Base-by-base conservation (phyloP, 2,329 filamentous ascomycete genomes). In the Trichoderma asperellum region DNA sequence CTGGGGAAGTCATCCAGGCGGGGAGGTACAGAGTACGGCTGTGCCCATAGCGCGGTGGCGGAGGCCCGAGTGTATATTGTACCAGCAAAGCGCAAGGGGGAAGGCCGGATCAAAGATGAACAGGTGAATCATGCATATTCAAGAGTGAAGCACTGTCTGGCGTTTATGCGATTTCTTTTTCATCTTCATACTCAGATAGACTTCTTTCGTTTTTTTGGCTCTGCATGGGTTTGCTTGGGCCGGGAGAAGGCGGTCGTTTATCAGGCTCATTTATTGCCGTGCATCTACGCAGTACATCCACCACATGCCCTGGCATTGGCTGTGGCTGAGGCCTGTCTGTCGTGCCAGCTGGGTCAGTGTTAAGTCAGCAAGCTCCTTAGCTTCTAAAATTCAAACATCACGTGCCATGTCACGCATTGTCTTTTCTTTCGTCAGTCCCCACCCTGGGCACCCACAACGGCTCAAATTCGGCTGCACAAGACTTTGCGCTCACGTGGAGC, bases 401-500 rank as follows among this genome's bases (percentile, higher is more conserved):
- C 69, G 71, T 72, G 70, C 47, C 1, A 14, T 21, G n/a, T 72
- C 70, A 73, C 68, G n/a, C 35, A 16, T 35, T 14, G n/a, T 65
- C 62, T n/a, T 24, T 29, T 49, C 0, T 8, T n/a, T 8, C 27
- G 11, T 12, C n/a, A 3, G 24, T 2, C 18, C 27, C 40, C 53
- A 69, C 32, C 53, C 18, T 32, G 24, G 2, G 34, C 6, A 18
- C 21, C 43, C 66, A 56, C 8, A 64, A 7, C 72, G 75, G 74
- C 65, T 76, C 73, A 78, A 75, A 68, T 63, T 74, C 76, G 77
- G 70, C 55, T 43, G 43, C 55, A 58, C 27, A 69, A 70, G 55
- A 52, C 65, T 72, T 73, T 74, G 60, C 75, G 73, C 77, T 81
- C 79, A 81, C 79, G 79, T 81, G 79, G 74, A 73, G 72, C 74